Base-by-base conservation (phyloP, 208 protist species). In the Leishmania turanica region DNA sequence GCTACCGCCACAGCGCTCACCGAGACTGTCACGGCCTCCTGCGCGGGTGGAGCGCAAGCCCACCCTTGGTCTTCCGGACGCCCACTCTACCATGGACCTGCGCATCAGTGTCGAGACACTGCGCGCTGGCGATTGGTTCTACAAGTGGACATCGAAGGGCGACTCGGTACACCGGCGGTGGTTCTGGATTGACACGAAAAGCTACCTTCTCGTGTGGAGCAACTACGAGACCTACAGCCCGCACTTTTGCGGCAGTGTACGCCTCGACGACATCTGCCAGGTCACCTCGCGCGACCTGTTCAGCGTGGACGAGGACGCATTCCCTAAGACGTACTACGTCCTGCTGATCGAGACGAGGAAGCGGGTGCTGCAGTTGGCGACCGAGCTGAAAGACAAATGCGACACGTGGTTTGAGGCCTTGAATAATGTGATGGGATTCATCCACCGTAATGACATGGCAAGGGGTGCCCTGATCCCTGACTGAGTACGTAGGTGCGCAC, bases 401-500 rank as follows among this genome's bases (percentile, higher is more conserved):
- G 89, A 97, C 75, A 83, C 82, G 27, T 97, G 94, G 92, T 95
- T 88, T 71, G 92, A 96, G 84, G 94, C 91, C 51, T 78, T 97
- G 69, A 93, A 88, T 65, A 95, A 96, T 60, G 86, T 97, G 60
- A 69, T 96, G 79, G 81, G 81, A 3, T 95, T 95, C 64, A 85
- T 97, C 19, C 85, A 86, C n/a, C 81, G 87, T 8, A 84, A 87
- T 69, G 89, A 89, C 37, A 84, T 90, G 49, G 68, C 84, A 49
- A 88, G 86, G n/a, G 84, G 87, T 19, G 81, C 85, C 6, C 60
- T 86, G 47, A 74, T 88, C 31, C 85, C 89, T 15, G 87, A 91
- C 47, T 93, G 56, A 83, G 51, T 34, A 24, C 42, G 45, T 73
- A 8, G 49, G 69, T 51, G 11, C 69, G 40, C 27, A 3, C 1